Evolutionary conservation across 192 early-diverging fungal species (phyloP), one percentile per base, ranked within the genome.

Genomic region (Irineochytrium annulatum): DNA sequence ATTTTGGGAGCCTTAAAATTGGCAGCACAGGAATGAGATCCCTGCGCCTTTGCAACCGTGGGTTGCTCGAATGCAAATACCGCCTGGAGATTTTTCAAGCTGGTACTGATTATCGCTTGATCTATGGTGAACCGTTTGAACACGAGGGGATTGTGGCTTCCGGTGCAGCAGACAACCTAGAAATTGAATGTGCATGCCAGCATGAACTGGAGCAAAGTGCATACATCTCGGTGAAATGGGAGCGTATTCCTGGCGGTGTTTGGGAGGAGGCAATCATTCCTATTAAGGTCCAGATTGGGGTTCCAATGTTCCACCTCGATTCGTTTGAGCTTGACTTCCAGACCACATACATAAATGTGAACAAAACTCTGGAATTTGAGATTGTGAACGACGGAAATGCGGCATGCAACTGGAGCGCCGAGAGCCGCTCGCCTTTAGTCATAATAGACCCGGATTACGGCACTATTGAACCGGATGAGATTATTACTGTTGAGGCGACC

Each of bases 381-480:
- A 61, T 84, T 11, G 46, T 52, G 0, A 86, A 86, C 51, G 76
- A 80, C 43, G 83, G 83, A 29, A 86, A 86, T 57, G 83, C 83
- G 3, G 52, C 63, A 14, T 86, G 83, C 59, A 70, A 60, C 43
- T 86, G 83, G 83, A 60, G 54, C 28, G 46, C 68, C 5, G 55
- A 62, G 17, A 41, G 69, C 27, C 69, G 70, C 22, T 46, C 46
- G 2, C 31, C 52, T 3, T 6, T 59, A 0, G 29, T 85, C 14
- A 63, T 59, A 28, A 59, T 74, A n/a, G 63, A 59, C 17, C 71
- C 78, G 4, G 45, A 65, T 16, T 51, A 43, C 8, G 81, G 81
- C 17, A 52, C 60, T 2, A 63, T 83, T 41, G 44, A 51, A 29
- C 72, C 79, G 19, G 81, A 77, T 13, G 74, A 81, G 27, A 59